Percentiles rank a stretch among this genome's conserved stretches.
phyloP scores from a whole-genome alignment of 2,329 filamentous ascomycete species.

The Ceratocystis alfenasii region DNA sequence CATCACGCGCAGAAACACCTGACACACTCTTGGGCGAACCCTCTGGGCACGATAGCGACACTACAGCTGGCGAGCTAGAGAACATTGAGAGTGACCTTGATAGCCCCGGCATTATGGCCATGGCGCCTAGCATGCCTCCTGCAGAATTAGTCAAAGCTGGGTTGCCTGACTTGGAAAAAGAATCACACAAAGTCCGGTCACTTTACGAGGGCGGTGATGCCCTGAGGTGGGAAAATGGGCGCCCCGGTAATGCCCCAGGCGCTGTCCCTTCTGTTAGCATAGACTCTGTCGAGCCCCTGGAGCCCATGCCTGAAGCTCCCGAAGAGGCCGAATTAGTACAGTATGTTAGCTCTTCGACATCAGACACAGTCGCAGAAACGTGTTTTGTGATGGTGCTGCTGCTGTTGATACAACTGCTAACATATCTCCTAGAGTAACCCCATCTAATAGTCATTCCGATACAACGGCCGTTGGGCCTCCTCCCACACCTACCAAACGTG shows the following conservation, averaged over 20 bases:
- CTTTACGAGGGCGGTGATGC: constrained; percentile 48
- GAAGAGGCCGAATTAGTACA: constrained; percentile 35
- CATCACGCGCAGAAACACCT: not conserved
- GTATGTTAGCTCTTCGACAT: constrained; percentile 12
- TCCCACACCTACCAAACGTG: constrained; percentile 31
- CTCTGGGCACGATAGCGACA: not conserved
- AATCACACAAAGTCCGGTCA: constrained; percentile 56
- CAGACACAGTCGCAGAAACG: not conserved
- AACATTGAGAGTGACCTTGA: not conserved
- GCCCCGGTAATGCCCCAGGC: constrained; percentile 1
- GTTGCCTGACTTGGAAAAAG: constrained; percentile 41
- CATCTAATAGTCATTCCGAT: constrained; percentile 26
- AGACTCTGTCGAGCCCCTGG: constrained; percentile 33
- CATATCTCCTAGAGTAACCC: constrained; percentile 22
- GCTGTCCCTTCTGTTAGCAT: not conserved
- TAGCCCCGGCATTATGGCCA: constrained; percentile 4
- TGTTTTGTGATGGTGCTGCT: constrained; percentile 6
- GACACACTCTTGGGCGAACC: constrained; percentile 2
- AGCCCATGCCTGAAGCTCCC: constrained; percentile 40
- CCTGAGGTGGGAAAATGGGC: constrained; percentile 42
- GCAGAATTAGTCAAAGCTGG: constrained; percentile 42
- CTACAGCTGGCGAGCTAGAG: not conserved
- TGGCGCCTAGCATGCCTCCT: constrained; percentile 29
- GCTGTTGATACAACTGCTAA: constrained; percentile 23
- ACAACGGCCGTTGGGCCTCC: constrained; percentile 34